These are phyloP conservation scores for Rhodotorula babjevae DNA, from an alignment of 768 basidiomycete genomes.

Conservation along the genomic window DNA sequence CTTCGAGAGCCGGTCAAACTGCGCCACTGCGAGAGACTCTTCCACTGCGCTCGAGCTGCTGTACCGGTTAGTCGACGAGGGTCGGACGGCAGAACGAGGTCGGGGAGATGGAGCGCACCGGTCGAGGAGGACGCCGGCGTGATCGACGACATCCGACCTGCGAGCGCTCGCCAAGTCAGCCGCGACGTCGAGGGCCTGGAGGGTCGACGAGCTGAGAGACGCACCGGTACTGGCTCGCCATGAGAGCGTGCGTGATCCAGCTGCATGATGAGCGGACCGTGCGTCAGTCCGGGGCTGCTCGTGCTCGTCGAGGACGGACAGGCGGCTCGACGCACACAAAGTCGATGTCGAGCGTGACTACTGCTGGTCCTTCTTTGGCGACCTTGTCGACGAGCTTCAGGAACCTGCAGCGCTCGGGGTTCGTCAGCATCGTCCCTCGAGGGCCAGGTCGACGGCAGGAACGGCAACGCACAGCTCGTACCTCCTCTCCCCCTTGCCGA, in stretches of 20 bases:
- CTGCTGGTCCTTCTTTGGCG: not conserved
- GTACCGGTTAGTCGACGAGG: too few relatives aligned
- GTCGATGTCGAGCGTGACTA: constrained; percentile 4
- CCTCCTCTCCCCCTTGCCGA: not conserved
- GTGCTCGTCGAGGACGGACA: rapidly evolving
- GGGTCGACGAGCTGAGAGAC: not conserved
- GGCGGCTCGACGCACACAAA: not conserved
- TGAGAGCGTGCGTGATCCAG: not conserved
- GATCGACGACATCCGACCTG: not conserved
- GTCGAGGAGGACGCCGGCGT: not conserved
- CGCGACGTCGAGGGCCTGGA: not conserved
- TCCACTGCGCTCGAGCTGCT: not conserved
- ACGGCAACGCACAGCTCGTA: not conserved
- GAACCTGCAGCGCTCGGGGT: not conserved
- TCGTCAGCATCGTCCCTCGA: too few relatives aligned
- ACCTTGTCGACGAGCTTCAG: not conserved
- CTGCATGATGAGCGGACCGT: not conserved
- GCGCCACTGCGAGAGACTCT: not conserved
- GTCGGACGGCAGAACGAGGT: not conserved
- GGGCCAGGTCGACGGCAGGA: too few relatives aligned
- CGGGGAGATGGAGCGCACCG: not conserved
- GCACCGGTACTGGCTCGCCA: not conserved
- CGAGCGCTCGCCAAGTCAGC: not conserved
- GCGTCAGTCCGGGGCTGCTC: not conserved
- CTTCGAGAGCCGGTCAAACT: not conserved